Base-by-base conservation (phyloP, 345 rosid genomes). In the Arabidopsis thaliana region DNA sequence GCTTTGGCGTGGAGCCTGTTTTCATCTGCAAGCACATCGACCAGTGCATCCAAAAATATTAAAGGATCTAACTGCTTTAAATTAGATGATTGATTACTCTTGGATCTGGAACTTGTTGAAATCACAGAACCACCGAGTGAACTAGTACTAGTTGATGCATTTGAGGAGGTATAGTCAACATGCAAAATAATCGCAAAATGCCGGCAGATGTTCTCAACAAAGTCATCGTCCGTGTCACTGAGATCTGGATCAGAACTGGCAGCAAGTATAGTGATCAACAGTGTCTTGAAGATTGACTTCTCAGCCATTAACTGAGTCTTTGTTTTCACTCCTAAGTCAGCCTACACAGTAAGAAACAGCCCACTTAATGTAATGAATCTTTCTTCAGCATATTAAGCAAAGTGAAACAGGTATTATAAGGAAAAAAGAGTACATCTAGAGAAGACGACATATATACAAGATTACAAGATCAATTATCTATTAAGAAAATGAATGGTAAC, bases 221-320 rank as follows among this genome's bases (percentile, higher is more conserved):
- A 92, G 74, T 95, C 93, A 74, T 92, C 98, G 79, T 85, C 86
- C 9, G 91, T 67, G 34, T 88, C 96, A 75, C 64, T 77, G 40
- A 95, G 85, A 79, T 95, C 98, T 51, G 87, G 78, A 73, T 95
- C 98, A 42, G 93, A 86, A 75, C 90, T 86, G 64, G 94, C 89
- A 70, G 99, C 97, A 81, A 95, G 83, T 76, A 88, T 75, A 14
- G 99, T 92, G 86, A 83, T 88, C 59, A 95, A 81, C 36, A 95
- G 84, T 75, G 84, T 89, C 89, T 95, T 95, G 83, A 95, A 92
- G 81, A 95, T 97, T 1, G 99, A 92, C 83, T 92, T 95, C 82
- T 95, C 99, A 60, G 99, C 99, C 89, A 92, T 82, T 67, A 95
- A 92, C 79, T 95, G 99, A 67, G 99, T 92, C 90, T 95, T 95